These are phyloP conservation scores for Saccharomyces hybrid DNA, from an alignment of 1,139 yeast species.

Conservation along the genomic window DNA sequence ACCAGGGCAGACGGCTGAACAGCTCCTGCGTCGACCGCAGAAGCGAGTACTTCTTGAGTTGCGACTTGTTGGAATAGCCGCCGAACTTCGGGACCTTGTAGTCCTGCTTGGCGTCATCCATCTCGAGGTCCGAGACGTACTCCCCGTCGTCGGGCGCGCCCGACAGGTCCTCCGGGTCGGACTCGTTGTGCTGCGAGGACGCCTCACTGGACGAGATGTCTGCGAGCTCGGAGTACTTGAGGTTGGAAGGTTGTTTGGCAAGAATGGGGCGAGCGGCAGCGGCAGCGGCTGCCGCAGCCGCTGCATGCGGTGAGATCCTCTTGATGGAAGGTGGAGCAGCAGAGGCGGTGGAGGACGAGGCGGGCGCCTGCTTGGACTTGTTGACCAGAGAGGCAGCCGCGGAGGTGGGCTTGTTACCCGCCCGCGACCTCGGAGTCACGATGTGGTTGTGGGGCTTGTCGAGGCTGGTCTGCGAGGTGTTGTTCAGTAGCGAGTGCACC, in stretches of 20 bases:
- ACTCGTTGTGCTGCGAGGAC: conserved; percentile 9
- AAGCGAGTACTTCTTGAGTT: conserved; percentile 33
- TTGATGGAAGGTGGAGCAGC: neutral
- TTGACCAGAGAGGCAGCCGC: neutral
- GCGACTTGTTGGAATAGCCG: conserved; percentile 52
- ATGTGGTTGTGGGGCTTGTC: conserved; percentile 18
- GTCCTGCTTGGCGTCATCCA: conserved; percentile 13
- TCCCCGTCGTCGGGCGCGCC: conserved; percentile 3
- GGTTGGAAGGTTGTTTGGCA: neutral
- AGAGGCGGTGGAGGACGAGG: neutral
- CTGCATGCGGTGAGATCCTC: neutral
- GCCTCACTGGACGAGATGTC: neutral
- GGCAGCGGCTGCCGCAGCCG: neutral
- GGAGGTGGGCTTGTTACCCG: neutral
- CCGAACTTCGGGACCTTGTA: conserved; percentile 60
- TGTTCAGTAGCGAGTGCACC: conserved; percentile 17
- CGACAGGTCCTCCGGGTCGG: conserved; percentile 11
- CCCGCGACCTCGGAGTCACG: conserved; percentile 29
- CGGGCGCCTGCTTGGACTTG: neutral
- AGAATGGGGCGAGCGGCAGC: neutral
- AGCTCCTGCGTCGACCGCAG: conserved; percentile 44
- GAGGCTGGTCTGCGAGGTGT: conserved; percentile 16
- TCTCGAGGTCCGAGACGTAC: conserved; percentile 12
- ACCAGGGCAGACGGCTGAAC: conserved; percentile 72
- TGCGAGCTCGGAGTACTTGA: neutral